A percentile compares a stretch with the other conserved stretches of the same genome.
Evolutionary conservation across 345 rosid species (phyloP).

Genomic region (Citrus australasica): DNA sequence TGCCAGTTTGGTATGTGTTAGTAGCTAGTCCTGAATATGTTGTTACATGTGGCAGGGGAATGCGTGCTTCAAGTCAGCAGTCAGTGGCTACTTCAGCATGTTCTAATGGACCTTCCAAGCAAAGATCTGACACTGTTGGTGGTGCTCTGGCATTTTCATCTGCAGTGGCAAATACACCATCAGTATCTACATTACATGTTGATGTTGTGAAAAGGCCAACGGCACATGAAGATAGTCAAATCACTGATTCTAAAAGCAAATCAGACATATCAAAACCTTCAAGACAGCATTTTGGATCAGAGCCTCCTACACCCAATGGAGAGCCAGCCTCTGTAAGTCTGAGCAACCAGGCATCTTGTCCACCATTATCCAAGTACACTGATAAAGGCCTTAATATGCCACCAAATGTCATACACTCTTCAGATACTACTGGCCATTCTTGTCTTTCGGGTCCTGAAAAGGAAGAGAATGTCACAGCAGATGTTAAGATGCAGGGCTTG

Average conservation of each 20-base stretch:
- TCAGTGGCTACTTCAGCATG: slow-evolving; percentile 28
- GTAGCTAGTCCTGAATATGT: slow-evolving; percentile 24
- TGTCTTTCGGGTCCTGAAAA: slow-evolving; percentile 13
- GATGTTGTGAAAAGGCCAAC: slow-evolving; percentile 32
- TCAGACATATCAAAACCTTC: slow-evolving; percentile 30
- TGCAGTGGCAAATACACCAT: slow-evolving; percentile 39
- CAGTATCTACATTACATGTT: slow-evolving; percentile 28
- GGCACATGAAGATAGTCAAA: slow-evolving; percentile 30
- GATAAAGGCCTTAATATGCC: slow-evolving; percentile 16
- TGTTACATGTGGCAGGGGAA: slow-evolving; percentile 49
- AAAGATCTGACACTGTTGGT: slow-evolving; percentile 36
- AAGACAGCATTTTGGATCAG: slow-evolving; percentile 27
- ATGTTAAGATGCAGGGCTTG: slow-evolving; percentile 22
- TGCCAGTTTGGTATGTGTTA: neutral
- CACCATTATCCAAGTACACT: slow-evolving; percentile 24
- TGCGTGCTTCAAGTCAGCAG: slow-evolving; percentile 47
- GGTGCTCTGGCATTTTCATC: slow-evolving; percentile 36
- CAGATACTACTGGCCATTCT: slow-evolving; percentile 14
- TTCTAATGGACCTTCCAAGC: slow-evolving; percentile 54
- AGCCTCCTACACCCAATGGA: slow-evolving; percentile 29
- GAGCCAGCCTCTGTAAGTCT: slow-evolving; percentile 18
- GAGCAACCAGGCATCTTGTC: slow-evolving; percentile 27
- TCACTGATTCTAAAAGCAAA: slow-evolving; percentile 27
- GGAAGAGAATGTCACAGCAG: slow-evolving; percentile 14
- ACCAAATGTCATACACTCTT: slow-evolving; percentile 19